A percentile compares a stretch with the other conserved stretches of the same genome.
These are phyloP conservation scores for Paratinospora sagittata DNA, from an alignment of 164 flowering plant genomes.

Conservation along the genomic window DNA sequence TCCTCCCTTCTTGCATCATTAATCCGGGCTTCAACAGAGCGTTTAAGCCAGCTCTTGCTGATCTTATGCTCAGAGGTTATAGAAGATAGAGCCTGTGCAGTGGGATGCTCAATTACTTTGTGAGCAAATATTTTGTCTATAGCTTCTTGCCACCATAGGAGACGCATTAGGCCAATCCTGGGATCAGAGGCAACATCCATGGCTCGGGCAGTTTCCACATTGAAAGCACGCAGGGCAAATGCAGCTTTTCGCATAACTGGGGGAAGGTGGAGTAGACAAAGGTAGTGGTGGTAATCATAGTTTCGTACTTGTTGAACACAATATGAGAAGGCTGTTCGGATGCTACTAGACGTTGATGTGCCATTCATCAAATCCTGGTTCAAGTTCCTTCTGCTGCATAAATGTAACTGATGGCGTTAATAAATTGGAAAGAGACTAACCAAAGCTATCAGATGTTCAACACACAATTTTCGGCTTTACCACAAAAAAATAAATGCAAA, in stretches of 20 bases:
- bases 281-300: constrained; percentile 95
- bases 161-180: constrained; percentile 88
- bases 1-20: constrained; percentile 76
- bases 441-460: background rate
- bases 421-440: background rate
- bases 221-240: constrained; percentile 90
- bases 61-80: constrained; percentile 56
- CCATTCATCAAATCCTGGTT: constrained; percentile 47
- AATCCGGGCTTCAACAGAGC: constrained; percentile 92
- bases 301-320: constrained; percentile 92
- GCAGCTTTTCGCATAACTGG: constrained; percentile 78
- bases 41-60: constrained; percentile 78
- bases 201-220: constrained; percentile 86
- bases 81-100: constrained; percentile 72
- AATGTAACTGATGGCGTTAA: background rate
- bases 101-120: constrained; percentile 78
- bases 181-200: constrained; percentile 98
- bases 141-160: constrained; percentile 99
- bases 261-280: constrained; percentile 92
- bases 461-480: background rate
- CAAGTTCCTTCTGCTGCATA: constrained; percentile 14
- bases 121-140: constrained; percentile 75
- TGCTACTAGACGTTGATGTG: constrained; percentile 38
- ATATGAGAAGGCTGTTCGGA: constrained; percentile 75
- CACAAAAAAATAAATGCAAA: background rate